A percentile compares a stretch with the other conserved stretches of the same genome.
Evolutionary conservation across 2,329 filamentous ascomycete species (phyloP).

Genomic region (Tolypocladium endophyticum): DNA sequence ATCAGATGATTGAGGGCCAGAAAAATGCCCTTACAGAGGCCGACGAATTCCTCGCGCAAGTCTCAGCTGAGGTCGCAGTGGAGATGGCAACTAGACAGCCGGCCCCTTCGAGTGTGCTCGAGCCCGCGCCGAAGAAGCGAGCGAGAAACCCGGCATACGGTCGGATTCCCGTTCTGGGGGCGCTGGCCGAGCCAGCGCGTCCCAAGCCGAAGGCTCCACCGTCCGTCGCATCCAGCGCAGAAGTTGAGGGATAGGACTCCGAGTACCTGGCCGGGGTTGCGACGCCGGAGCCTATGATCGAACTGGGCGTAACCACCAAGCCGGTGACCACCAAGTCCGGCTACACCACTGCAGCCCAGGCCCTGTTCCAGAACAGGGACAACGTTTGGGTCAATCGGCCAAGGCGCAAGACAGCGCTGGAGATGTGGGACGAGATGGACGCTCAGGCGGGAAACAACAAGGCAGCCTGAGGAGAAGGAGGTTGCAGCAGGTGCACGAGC

Average conservation of each 20-base stretch:
- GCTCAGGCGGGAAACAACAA: not conserved
- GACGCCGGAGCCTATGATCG: not conserved
- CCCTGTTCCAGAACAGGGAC: constrained; percentile 8
- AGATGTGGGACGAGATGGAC: constrained; percentile 12
- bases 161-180: not conserved
- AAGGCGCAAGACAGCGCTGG: constrained; percentile 13
- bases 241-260: not conserved
- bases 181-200: not conserved
- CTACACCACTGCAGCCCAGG: not conserved
- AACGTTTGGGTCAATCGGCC: constrained; percentile 11
- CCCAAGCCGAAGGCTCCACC: not conserved
- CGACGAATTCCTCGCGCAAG: constrained; percentile 1
- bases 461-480: not conserved
- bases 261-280: not conserved
- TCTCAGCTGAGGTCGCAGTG: not conserved
- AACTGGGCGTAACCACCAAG: not conserved
- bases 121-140: not conserved
- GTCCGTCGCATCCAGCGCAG: not conserved
- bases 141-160: not conserved
- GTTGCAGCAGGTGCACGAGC: not conserved
- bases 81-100: not conserved
- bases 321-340: not conserved
- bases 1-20: not conserved
- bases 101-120: too few relatives aligned
- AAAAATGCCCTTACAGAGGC: not conserved